Percentiles rank a stretch among this genome's conserved stretches.
Conservation (phyloP, 2,329 filamentous ascomycete species). For the Cordyceps javanica region DNA sequence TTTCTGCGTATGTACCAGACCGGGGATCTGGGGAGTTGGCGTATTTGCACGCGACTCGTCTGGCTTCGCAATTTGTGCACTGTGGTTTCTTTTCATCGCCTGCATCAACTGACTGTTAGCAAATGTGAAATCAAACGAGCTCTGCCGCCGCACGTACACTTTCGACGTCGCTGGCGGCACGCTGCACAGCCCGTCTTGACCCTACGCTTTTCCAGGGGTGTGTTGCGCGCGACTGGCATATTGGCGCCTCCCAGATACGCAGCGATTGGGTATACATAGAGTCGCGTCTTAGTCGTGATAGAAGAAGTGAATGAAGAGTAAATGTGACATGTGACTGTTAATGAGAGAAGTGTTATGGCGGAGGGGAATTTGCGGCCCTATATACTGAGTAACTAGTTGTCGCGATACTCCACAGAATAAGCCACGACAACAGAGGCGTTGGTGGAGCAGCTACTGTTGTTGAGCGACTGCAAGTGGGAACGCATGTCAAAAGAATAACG, state of each 20-base stretch:
- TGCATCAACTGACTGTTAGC: neutral
- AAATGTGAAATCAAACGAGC: too few relatives aligned
- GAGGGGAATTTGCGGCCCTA: neutral
- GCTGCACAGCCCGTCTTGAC: constrained; percentile 18
- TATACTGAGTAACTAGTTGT: neutral
- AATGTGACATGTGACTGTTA: neutral
- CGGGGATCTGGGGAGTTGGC: neutral
- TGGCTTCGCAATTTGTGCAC: constrained; percentile 16
- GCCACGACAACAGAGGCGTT: neutral
- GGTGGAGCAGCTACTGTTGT: neutral
- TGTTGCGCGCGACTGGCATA: constrained; percentile 17
- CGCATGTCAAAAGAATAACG: neutral
- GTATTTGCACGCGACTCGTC: constrained; percentile 14
- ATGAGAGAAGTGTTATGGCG: neutral
- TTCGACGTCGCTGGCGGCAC: constrained; percentile 17
- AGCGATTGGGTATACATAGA: too few relatives aligned
- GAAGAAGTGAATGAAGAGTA: too few relatives aligned
- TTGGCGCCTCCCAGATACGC: neutral
- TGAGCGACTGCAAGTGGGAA: neutral
- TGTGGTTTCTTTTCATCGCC: constrained; percentile 18
- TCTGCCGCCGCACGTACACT: constrained; percentile 11
- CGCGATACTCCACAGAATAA: neutral
- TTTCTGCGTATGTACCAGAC: constrained; percentile 3
- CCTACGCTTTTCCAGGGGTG: constrained; percentile 17
- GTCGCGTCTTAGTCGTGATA: neutral